A percentile compares a stretch with the other conserved stretches of the same genome.
Conservation (phyloP, 768 basidiomycete genomes). For the Lanmaoa pseudosensibilis region DNA sequence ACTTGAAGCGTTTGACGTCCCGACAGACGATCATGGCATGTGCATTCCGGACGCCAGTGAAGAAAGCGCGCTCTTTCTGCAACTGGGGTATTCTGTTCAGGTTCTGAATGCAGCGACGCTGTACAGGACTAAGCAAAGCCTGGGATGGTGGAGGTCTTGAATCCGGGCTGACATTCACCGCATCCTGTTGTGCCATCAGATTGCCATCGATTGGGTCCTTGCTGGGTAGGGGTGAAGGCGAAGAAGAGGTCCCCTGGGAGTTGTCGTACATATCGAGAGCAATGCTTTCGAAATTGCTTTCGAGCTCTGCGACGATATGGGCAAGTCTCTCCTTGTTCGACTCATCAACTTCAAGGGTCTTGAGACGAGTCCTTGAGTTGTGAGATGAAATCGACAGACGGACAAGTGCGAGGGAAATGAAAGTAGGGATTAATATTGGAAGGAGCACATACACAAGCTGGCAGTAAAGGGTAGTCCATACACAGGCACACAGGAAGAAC, state of each 20-base stretch:
- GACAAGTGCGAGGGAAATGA: slow-evolving; percentile 53
- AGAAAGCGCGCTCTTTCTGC: slow-evolving; percentile 69
- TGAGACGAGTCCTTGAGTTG: slow-evolving; percentile 64
- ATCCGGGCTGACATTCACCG: background rate
- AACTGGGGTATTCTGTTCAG: slow-evolving; percentile 69
- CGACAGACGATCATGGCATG: slow-evolving; percentile 74
- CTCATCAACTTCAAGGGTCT: slow-evolving; percentile 57
- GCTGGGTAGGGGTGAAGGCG: slow-evolving; percentile 7
- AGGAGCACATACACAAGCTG: slow-evolving; percentile 56
- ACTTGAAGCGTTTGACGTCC: slow-evolving; percentile 58
- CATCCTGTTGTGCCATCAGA: background rate
- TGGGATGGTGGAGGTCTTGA: slow-evolving; percentile 28
- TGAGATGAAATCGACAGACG: slow-evolving; percentile 59
- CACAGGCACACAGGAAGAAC: background rate
- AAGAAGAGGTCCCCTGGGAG: slow-evolving; percentile 28
- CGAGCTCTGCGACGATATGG: slow-evolving; percentile 56
- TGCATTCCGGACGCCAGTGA: slow-evolving; percentile 57
- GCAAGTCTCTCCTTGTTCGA: slow-evolving; percentile 51
- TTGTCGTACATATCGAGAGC: slow-evolving; percentile 61
- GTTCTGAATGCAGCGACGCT: slow-evolving; percentile 54
- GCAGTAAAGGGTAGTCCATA: slow-evolving; percentile 1
- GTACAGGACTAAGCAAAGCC: slow-evolving; percentile 53
- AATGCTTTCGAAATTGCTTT: slow-evolving; percentile 58
- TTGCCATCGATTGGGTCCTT: background rate
- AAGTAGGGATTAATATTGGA: slow-evolving; percentile 64